Conservation (phyloP, 768 basidiomycete species). For the Leccinum subtestaceum region DNA sequence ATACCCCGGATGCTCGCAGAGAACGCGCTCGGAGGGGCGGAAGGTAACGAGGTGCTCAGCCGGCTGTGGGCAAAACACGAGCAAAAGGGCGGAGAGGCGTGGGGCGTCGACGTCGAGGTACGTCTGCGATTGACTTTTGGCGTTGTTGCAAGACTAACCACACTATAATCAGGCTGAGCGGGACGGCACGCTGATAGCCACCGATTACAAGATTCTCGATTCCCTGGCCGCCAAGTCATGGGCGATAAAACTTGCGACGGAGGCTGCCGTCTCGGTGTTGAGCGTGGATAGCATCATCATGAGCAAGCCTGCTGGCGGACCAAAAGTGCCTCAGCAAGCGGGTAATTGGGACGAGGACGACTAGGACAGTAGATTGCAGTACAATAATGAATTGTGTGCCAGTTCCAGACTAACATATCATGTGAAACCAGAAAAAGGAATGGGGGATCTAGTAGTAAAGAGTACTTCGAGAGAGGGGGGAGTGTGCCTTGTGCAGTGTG, state of each 20-base stretch:
- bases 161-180: slow-evolving; percentile 54
- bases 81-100: slow-evolving; percentile 62
- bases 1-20: slow-evolving; percentile 91
- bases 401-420: slow-evolving; percentile 19
- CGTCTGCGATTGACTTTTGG: background rate
- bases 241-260: slow-evolving; percentile 88
- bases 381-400: slow-evolving; percentile 29
- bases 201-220: slow-evolving; percentile 71
- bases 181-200: slow-evolving; percentile 70
- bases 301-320: slow-evolving; percentile 89
- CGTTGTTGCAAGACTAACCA: background rate
- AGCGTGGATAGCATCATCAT: slow-evolving; percentile 98
- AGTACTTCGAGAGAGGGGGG: slow-evolving; percentile 1
- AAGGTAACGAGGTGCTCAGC: slow-evolving; percentile 90
- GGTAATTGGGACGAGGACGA: slow-evolving; percentile 84
- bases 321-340: slow-evolving; percentile 82
- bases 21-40: slow-evolving; percentile 88
- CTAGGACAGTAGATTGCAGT: slow-evolving; percentile 29
- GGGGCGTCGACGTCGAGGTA: slow-evolving; percentile 92
- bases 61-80: slow-evolving; percentile 90
- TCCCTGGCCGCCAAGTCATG: slow-evolving; percentile 88
- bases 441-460: slow-evolving; percentile 2
- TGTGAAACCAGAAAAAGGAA: background rate
- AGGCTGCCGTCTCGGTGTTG: slow-evolving; percentile 86
- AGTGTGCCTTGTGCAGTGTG: slow-evolving; percentile 2